A percentile compares a stretch with the other conserved stretches of the same genome.
Conservation (phyloP, 768 basidiomycete genomes). For the Chiua virens region DNA sequence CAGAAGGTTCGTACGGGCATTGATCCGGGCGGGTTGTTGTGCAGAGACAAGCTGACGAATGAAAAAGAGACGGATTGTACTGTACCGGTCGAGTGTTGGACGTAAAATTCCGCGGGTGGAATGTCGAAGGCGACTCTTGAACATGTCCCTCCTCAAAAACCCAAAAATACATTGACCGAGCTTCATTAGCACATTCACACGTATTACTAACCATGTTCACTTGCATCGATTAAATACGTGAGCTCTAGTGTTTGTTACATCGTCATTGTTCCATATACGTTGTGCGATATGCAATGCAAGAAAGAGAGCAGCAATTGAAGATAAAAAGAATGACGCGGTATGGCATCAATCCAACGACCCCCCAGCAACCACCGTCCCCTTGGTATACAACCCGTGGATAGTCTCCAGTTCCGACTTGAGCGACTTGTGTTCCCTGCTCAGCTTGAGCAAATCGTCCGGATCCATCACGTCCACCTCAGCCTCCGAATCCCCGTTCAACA, state of each 20-base stretch:
- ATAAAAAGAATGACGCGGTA: too few relatives aligned
- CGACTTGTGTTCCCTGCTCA: slow-evolving; percentile 45
- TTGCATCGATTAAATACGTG: too few relatives aligned
- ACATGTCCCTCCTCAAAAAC: slow-evolving; percentile 11
- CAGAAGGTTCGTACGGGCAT: neutral
- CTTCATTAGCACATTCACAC: neutral
- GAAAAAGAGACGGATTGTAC: slow-evolving; percentile 59
- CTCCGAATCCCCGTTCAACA: slow-evolving; percentile 55
- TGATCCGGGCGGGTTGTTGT: neutral
- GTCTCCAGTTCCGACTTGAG: slow-evolving; percentile 54
- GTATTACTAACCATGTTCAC: too few relatives aligned
- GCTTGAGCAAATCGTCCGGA: slow-evolving; percentile 47
- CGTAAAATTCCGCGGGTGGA: slow-evolving; percentile 21
- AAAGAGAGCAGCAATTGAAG: too few relatives aligned
- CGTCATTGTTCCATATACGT: neutral
- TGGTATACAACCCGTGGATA: slow-evolving; percentile 43
- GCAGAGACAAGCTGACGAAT: slow-evolving; percentile 26
- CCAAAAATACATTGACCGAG: neutral
- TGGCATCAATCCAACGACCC: slow-evolving; percentile 13
- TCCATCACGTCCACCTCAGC: slow-evolving; percentile 55
- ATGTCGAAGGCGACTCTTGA: slow-evolving; percentile 21
- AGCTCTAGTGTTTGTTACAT: too few relatives aligned
- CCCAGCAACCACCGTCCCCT: slow-evolving; percentile 7
- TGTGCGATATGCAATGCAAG: neutral
- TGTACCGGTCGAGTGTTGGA: slow-evolving; percentile 55